Base-by-base conservation (phyloP, 2,329 filamentous ascomycete species). In the Ascochyta lentis region DNA sequence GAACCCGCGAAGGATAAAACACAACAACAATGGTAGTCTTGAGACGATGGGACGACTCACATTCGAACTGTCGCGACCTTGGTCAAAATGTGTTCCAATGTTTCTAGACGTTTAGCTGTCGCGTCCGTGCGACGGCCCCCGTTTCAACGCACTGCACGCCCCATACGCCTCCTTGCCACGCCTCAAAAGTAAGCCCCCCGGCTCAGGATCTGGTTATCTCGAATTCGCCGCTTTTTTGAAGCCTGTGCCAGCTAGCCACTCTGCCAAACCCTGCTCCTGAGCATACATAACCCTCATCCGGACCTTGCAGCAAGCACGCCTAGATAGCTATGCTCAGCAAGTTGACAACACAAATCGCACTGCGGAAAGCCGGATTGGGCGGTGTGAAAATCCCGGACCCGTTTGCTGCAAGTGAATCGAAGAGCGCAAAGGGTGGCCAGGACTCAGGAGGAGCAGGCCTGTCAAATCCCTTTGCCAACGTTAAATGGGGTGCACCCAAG, bases 271-370 rank as follows among this genome's bases (percentile, higher is more conserved):
- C 7, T 43, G 23, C 42, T 42, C 24, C 49, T 31, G 40, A 49
- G 41, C 34, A 42, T 27, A 49, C 42, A 19, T 38, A n/a, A 39
- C 16, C 35, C 37, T 37, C 23, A n/a, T 6, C 31, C 29, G 26
- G n/a, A 24, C 13, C 47, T 47, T 26, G 23, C n/a, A 31, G 29
- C 37, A 39, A 31, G 19, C 42, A 38, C 44, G 22, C 43, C 37
- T 54, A 54, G 22, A 47, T 35, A 42, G 49, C 38, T 50, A 86
- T 86, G 84, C 80, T 86, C 67, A 80, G 81, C 64, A 81, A 77
- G 60, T 73, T 87, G 53, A 80, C 81, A 15, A 83, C 84, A 41
- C 86, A 86, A 72, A 74, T 86, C 60, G 84, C 84, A 58, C 77
- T 87, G 63, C 83, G 79, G 61, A 85, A 84, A 68, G 79, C 79